Evolutionary conservation across 352 stramenopile species (phyloP), one percentile per base, ranked within the genome.

Genomic region (Globisporangium paddicum): DNA sequence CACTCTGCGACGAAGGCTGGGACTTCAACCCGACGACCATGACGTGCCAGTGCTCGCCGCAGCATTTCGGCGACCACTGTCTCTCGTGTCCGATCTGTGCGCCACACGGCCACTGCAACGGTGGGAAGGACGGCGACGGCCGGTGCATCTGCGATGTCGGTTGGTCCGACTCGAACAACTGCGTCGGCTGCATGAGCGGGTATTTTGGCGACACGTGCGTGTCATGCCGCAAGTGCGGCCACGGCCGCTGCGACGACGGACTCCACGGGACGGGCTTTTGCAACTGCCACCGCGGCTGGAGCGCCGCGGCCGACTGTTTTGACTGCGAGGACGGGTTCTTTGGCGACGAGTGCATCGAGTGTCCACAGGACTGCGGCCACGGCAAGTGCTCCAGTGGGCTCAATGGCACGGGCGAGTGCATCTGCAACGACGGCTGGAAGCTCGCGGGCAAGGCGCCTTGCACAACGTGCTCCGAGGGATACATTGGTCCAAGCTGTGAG

Each of bases 81-180:
- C 67, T 88, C 7, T 92, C 81, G 23, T 95, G 85, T 50, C 85
- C 85, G 46, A 95, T 95, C 37, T 95, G 85, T 57, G 82, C 83
- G 5, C 85, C 85, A 10, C 85, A 95, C 52, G 85, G 85, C 7
- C 85, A 89, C 53, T 95, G 85, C 62, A 93, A 93, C 57, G 86
- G 79, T 6, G 85, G 85, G 5, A 80, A 82, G 19, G 82, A 95
- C 45, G 85, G 87, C 41, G 83, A 95, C 26, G 87, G 87, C 0
- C 74, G 81, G 2, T 96, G 87, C 50, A 92, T 93, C 32, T 96
- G 87, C 59, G 79, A 93, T 32, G 61, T 86, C 23, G 87, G 86
- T 10, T 96, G 85, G 83, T 91, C 84, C 13, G 77, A 91, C 55
- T 96, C 86, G 13, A 93, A 92, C 68, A 93, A 93, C 50, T 96